These are phyloP conservation scores for Moesziomyces sp. DNA, from an alignment of 1,284 basidiomycete species.

Conservation along the genomic window DNA sequence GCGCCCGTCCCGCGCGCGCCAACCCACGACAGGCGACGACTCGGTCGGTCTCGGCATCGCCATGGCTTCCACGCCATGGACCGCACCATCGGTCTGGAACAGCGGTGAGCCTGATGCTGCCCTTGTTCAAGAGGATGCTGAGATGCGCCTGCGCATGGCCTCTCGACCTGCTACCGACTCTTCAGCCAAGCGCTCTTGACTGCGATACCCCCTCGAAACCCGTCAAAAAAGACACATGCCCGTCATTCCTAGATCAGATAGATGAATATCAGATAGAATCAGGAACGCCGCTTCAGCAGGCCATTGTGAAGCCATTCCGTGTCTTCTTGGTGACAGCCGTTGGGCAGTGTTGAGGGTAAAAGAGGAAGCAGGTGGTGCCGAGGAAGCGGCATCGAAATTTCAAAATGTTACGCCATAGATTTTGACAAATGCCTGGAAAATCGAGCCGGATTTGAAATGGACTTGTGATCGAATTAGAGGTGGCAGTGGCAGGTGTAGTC, in stretches of 20 bases:
- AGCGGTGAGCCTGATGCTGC: conserved; percentile 18
- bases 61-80: conserved; percentile 12
- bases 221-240: neutral
- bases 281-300: too few relatives aligned
- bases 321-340: too few relatives aligned
- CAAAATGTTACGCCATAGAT: conserved; percentile 3
- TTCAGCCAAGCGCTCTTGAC: neutral
- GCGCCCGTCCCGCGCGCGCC: conserved; percentile 1
- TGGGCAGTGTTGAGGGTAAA: too few relatives aligned
- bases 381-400: too few relatives aligned
- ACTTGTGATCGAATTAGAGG: conserved; percentile 28
- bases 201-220: neutral
- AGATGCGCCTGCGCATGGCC: conserved; percentile 35
- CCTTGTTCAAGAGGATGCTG: conserved; percentile 21
- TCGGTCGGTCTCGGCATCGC: conserved; percentile 25
- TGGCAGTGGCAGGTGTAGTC: conserved; percentile 5
- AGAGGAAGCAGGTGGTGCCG: too few relatives aligned
- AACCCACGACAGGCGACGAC: conserved; percentile 1
- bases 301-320: too few relatives aligned
- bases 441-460: conserved; percentile 5
- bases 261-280: too few relatives aligned
- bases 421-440: too few relatives aligned
- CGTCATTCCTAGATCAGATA: too few relatives aligned
- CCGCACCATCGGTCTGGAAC: conserved; percentile 14
- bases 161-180: conserved; percentile 5